Evolutionary conservation across 1,139 yeast species (phyloP), one percentile per base, ranked within the genome.

Genomic region (Kodamaea ohmeri): DNA sequence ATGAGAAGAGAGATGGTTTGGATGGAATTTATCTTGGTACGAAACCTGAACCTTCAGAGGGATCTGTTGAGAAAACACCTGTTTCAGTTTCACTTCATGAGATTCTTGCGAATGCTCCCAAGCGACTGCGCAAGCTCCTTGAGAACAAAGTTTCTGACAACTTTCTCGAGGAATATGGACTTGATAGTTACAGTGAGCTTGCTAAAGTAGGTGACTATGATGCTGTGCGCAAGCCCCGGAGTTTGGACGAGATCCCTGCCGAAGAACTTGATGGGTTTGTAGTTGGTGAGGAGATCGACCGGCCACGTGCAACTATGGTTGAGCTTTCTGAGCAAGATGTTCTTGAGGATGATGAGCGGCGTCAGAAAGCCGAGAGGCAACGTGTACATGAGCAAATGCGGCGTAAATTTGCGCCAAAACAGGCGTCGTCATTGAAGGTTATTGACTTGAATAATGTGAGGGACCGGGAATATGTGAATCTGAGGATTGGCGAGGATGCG

Each of bases 21-120:
- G 67, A 64, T 39, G 73, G 74, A 1, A 67, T 69, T 14, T 69
- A 65, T 45, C 50, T 69, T 27, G 75, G 74, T 4, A 44, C 54
- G 3, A 46, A 41, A 3, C 30, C 24, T 3, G 22, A 26, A 15
- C 15, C 13, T 2, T 13, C 37, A 17, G 27, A 27, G n/a, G n/a
- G n/a, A n/a, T n/a, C n/a, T n/a, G n/a, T n/a, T n/a, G n/a, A n/a
- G n/a, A n/a, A n/a, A 17, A n/a, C 22, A 8, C 32, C 25, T 8
- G 31, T 28, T 3, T 15, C 20, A 3, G 11, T 27, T 11, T 38
- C 42, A 7, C 37, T 41, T 5, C 34, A 25, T 11, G 53, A 48
- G 25, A 36, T 39, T 11, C 35, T 48, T 14, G 39, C 46, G 6
- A 8, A 9, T 32, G 50, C 46, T 25, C 50, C 53, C 20, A 50